Base-by-base conservation (phyloP, 2,329 filamentous ascomycete genomes). In the Camillea tinctor region DNA sequence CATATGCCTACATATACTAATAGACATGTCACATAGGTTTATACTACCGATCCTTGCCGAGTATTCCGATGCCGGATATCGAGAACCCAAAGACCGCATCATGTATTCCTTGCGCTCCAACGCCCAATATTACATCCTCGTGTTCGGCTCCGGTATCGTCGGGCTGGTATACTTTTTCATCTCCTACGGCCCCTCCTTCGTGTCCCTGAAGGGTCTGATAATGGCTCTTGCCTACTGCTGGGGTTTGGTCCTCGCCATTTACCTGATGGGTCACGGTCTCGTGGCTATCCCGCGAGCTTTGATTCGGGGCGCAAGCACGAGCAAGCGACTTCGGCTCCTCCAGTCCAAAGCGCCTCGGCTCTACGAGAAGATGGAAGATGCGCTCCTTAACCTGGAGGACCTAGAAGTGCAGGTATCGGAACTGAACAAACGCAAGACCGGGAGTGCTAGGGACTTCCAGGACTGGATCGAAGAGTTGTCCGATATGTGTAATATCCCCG, bases 391-490 rank as follows among this genome's bases (percentile, higher is more conserved):
- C 60, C 78, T 98, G 19, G 92, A 96, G 66, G 88, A 92, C 61
- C 79, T 97, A 17, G 93, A 97, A 73, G 81, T 84, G 3, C 92
- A 96, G 71, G 89, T 98, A 2, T 77, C 84, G 20, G 91, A 95
- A 72, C 81, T 99, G 49, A 87, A 88, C 65, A 87, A 88, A 65
- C 86, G 93, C 66, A 97, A 97, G 79, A 88, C 86, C 2, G 92
- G 90, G 17, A 91, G 87, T 22, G 88, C 91, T 4, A 79, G 81
- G 57, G 84, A 90, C 50, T 95, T 93, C 70, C 86, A 88, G 66
- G 93, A 97, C 67, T 99, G 95, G 95, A 96, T 99, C 65, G 94
- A 98, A 66, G 95, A 99, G 71, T 79, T 99, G 30, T 88, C 87
- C 2, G 94, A 98, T 64, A 85, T 89, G 64, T 87, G 88, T 51